Conservation (phyloP, 2,329 filamentous ascomycete species). For the Diaporthe ampelina region DNA sequence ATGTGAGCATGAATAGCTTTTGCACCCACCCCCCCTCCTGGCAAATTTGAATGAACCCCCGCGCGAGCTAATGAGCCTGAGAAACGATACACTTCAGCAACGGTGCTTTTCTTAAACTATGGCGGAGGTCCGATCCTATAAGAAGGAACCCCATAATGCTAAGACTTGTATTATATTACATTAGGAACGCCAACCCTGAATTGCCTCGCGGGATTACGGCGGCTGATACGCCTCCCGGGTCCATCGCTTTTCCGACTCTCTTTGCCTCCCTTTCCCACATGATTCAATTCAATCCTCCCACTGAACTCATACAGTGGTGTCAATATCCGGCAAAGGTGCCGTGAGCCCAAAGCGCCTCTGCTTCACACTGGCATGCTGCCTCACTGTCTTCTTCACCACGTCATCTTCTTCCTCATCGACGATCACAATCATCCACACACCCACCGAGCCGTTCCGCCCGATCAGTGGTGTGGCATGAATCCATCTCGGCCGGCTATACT, state of each 20-base stretch:
- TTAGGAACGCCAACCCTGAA: background rate
- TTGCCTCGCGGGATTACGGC: background rate
- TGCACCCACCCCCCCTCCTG: no score
- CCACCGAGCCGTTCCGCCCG: conserved; percentile 75
- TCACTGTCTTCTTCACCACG: background rate
- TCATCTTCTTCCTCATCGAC: conserved; percentile 70
- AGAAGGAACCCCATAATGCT: background rate
- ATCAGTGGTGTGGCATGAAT: conserved; percentile 84
- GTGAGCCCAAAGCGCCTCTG: conserved; percentile 11
- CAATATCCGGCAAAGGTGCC: background rate
- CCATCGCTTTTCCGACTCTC: no score
- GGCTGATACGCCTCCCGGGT: background rate
- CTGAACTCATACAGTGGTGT: background rate
- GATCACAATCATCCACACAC: conserved; percentile 84
- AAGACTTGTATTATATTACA: background rate
- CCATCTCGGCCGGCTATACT: conserved; percentile 70
- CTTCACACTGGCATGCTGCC: background rate
- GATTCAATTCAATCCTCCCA: background rate
- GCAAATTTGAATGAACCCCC: no score
- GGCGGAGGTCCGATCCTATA: conserved; percentile 2
- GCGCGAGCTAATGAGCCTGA: no score
- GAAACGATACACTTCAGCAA: no score
- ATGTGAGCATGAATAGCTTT: no score
- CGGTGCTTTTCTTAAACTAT: background rate
- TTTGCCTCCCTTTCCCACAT: no score